Percentiles rank a stretch among this genome's conserved stretches.
These are phyloP conservation scores for Thalassiosira oceanica DNA, from an alignment of 352 stramenopile genomes.

Conservation along the genomic window DNA sequence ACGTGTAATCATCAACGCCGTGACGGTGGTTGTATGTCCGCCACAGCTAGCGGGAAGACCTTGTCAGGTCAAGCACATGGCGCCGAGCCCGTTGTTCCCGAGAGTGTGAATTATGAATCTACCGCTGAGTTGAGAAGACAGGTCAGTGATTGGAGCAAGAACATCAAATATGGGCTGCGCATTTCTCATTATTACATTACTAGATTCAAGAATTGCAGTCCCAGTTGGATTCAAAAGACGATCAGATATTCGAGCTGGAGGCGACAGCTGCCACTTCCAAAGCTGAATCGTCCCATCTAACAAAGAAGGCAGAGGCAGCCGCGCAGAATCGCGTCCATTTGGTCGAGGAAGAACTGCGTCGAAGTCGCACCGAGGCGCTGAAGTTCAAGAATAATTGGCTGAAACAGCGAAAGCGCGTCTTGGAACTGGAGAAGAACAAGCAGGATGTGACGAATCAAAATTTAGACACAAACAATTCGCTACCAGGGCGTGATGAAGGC, in stretches of 20 bases:
- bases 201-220: conserved; percentile 26
- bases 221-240: conserved; percentile 16
- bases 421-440: conserved; percentile 19
- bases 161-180: too few species aligned
- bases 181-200: too few species aligned
- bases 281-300: conserved; percentile 11
- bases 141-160: too few species aligned
- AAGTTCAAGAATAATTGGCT: conserved; percentile 33
- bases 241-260: conserved; percentile 40
- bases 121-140: too few species aligned
- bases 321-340: conserved; percentile 16
- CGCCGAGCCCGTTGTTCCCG: too few species aligned
- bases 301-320: conserved; percentile 7
- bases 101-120: too few species aligned
- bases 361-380: conserved; percentile 29
- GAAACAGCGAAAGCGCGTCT: conserved; percentile 18
- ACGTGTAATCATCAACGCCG: too few species aligned
- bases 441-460: not conserved
- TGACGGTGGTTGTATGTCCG: too few species aligned
- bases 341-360: conserved; percentile 31
- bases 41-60: too few species aligned
- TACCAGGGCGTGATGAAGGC: too few species aligned
- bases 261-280: conserved; percentile 8
- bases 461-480: too few species aligned
- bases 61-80: too few species aligned